These are phyloP conservation scores for Tephrocybe sp. DNA, from an alignment of 768 basidiomycete genomes.

Conservation along the genomic window DNA sequence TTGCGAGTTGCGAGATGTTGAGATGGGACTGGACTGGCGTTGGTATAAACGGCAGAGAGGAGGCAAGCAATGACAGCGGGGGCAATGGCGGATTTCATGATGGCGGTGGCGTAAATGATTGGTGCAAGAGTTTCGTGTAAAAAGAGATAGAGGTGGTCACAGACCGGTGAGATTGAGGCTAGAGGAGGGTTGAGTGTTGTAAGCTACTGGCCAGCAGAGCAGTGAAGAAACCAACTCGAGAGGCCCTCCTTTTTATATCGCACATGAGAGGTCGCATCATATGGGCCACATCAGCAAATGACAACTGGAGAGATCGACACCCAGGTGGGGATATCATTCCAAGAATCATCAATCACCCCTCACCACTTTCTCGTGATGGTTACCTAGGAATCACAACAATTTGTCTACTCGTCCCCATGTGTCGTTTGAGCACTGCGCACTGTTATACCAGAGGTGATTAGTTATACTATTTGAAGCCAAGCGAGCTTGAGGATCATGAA, in stretches of 20 bases:
- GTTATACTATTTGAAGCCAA: too few relatives aligned
- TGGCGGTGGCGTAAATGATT: not conserved
- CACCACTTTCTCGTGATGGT: too few relatives aligned
- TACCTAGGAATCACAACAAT: too few relatives aligned
- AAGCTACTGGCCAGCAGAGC: slow-evolving; percentile 12
- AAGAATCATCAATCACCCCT: too few relatives aligned
- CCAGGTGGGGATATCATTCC: too few relatives aligned
- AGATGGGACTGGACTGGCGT: slow-evolving; percentile 4
- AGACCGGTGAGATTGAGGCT: not conserved
- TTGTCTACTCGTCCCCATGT: too few relatives aligned
- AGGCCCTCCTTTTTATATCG: not conserved
- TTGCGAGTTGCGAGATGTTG: not conserved
- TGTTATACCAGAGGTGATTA: too few relatives aligned
- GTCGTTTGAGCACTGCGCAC: too few relatives aligned
- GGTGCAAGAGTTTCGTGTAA: not conserved
- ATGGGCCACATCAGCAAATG: too few relatives aligned
- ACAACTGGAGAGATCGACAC: too few relatives aligned
- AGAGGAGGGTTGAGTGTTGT: not conserved
- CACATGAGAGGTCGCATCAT: too few relatives aligned
- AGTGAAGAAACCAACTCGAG: not conserved
- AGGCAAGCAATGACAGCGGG: slow-evolving; percentile 12
- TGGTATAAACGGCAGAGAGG: not conserved
- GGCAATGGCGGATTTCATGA: slow-evolving; percentile 8
- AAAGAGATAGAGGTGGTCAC: not conserved
- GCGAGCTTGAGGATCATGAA: too few relatives aligned